Conservation (phyloP, 768 basidiomycete species). For the Suillus subaureus region DNA sequence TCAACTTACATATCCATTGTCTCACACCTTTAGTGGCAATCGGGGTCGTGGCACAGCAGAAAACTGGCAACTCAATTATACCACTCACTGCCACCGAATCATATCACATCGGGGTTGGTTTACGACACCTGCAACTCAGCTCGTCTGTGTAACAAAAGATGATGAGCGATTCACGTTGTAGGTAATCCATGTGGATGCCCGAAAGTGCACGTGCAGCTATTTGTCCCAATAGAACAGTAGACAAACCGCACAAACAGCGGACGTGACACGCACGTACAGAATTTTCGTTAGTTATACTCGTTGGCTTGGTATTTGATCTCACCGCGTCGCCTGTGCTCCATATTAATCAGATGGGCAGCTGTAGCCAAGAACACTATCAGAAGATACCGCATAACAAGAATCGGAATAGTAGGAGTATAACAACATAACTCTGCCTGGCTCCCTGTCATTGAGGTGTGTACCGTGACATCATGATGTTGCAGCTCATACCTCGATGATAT, state of each 20-base stretch:
- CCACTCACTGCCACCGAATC: not conserved
- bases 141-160: not conserved
- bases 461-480: too few species aligned
- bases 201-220: not conserved
- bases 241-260: not conserved
- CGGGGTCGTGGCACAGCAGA: not conserved
- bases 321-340: not conserved
- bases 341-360: not conserved
- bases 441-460: not conserved
- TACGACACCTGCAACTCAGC: not conserved
- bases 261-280: conserved; percentile 57
- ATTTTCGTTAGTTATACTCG: conserved; percentile 1
- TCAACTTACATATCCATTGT: not conserved
- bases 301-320: conserved; percentile 13
- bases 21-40: not conserved
- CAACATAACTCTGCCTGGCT: too few species aligned
- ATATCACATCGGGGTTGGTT: not conserved
- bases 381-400: too few species aligned
- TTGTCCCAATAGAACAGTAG: not conserved
- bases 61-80: not conserved
- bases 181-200: not conserved
- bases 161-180: not conserved
- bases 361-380: too few species aligned
- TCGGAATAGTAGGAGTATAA: too few species aligned
- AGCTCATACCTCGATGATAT: not conserved